Percentiles rank a stretch among this genome's conserved stretches.
Conservation (phyloP, 2,329 filamentous ascomycete species). For the Diaporthe vexans region DNA sequence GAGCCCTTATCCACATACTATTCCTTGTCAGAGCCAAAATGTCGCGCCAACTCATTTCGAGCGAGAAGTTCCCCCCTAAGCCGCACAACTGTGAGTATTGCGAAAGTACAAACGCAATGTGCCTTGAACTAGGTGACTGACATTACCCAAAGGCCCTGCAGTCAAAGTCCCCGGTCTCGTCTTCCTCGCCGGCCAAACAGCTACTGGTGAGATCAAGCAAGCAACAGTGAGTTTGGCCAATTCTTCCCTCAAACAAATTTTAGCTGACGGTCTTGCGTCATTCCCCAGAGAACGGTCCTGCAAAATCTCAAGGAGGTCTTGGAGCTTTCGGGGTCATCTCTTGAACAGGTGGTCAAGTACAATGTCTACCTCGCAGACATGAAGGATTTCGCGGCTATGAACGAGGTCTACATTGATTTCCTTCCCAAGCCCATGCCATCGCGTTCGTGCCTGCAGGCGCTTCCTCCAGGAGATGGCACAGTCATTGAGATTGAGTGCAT, state of each 20-base stretch:
- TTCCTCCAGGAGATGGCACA: constrained; percentile 55
- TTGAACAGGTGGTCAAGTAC: constrained; percentile 49
- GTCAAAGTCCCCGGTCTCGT: constrained; percentile 61
- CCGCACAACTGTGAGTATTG: constrained; percentile 58
- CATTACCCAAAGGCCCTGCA: constrained; percentile 53
- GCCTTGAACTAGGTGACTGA: neutral
- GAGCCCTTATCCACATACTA: neutral
- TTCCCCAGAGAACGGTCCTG: constrained; percentile 44
- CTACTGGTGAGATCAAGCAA: constrained; percentile 62
- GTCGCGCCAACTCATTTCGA: constrained; percentile 62
- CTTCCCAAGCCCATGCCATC: constrained; percentile 58
- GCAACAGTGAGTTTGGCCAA: constrained; percentile 53
- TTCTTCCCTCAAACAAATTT: neutral
- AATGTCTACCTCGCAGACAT: constrained; percentile 50
- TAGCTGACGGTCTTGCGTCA: neutral
- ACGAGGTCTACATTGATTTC: constrained; percentile 55
- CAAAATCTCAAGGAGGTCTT: constrained; percentile 49
- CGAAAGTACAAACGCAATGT: neutral
- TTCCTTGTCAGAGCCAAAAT: constrained; percentile 48
- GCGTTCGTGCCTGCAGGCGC: constrained; percentile 56
- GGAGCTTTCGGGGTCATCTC: constrained; percentile 47
- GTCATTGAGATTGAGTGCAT: constrained; percentile 62
- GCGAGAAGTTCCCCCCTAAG: constrained; percentile 61
- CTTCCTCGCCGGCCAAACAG: constrained; percentile 62
- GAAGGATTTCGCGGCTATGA: constrained; percentile 50